Conservation (phyloP, 495 filamentous ascomycete genomes). For the Aspergillus sparsus region DNA sequence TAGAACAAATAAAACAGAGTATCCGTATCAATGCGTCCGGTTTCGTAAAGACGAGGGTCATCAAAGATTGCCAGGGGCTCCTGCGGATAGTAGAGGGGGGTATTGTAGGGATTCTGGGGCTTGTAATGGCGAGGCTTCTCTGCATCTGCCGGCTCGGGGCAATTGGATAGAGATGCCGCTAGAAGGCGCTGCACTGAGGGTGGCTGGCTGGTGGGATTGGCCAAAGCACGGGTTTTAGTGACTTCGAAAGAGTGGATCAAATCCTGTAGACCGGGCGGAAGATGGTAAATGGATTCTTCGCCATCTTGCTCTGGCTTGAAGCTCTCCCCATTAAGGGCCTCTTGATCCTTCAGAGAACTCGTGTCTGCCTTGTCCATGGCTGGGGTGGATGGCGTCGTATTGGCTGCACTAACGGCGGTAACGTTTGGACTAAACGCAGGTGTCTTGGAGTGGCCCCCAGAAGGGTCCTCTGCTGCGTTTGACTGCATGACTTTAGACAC, state of each 20-base stretch:
- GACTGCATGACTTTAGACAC: conserved; percentile 44
- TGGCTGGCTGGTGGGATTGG: conserved; percentile 46
- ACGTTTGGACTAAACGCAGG: conserved; percentile 47
- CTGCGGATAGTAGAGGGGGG: conserved; percentile 84
- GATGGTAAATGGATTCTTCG: conserved; percentile 92
- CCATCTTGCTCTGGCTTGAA: conserved; percentile 31
- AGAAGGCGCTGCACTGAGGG: conserved; percentile 73
- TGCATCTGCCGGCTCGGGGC: conserved; percentile 74
- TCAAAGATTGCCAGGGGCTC: conserved; percentile 88
- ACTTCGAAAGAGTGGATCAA: conserved; percentile 86
- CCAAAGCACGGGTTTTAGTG: conserved; percentile 65
- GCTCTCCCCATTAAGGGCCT: conserved; percentile 37
- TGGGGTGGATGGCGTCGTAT: conserved; percentile 44
- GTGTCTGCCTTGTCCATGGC: conserved; percentile 47
- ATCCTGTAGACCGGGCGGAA: conserved; percentile 88
- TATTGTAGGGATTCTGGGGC: conserved; percentile 75
- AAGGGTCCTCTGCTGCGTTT: conserved; percentile 35
- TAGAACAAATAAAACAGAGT: conserved; percentile 99
- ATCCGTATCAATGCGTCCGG: conserved; percentile 81
- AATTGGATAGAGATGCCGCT: conserved; percentile 64
- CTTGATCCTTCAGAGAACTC: conserved; percentile 25
- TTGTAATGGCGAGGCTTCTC: conserved; percentile 81
- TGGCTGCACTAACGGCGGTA: conserved; percentile 30
- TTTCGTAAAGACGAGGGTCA: conserved; percentile 79
- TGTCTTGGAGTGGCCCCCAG: conserved; percentile 50